Evolutionary conservation across 306 rosid genomes (phyloP), one percentile per base, ranked within the genome.

Genomic region (Ammopiptanthus mongolicus): DNA sequence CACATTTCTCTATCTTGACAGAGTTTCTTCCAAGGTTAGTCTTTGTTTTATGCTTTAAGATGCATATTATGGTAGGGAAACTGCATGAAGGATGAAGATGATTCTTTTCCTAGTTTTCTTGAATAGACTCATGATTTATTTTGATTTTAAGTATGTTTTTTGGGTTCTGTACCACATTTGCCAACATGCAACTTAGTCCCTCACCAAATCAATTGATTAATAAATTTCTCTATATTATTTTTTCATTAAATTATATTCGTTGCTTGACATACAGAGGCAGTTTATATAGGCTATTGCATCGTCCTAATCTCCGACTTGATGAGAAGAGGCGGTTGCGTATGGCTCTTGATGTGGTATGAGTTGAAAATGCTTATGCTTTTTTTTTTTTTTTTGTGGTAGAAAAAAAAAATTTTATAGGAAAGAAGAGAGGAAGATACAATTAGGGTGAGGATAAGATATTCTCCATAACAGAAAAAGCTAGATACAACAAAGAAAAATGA

Each of bases 271-370:
- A 74, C 91, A 92, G 99, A 87, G 99, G 98, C 65, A 92, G 99
- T 83, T 89, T 96, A 80, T 96, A 86, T 74, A 83, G 93, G 87
- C 74, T 96, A 65, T 79, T 96, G 81, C 99, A 96, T 84, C 98
- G 98, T 56, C 97, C 99, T 76, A 92, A 87, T 80, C 66, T 87
- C 81, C 91, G 84, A 71, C 88, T 96, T 69, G 99, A 96, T 74
- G 99, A 96, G 87, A 92, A 78, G 84, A 90, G 90, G 75, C 89
- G 98, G 80, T 74, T 92, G 89, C 93, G 88, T 37, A 96, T 96
- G 99, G 99, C 99, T 47, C 87, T 85, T 78, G 99, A 96, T 84
- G 99, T 96, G 99, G 99, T 96, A 92, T 73, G 79, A 47, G 22
- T 48, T 74, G 31, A 64, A 65, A 71, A 74, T 25, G 15, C 72